These are phyloP conservation scores for Fusarium cyanostomum DNA, from an alignment of 2,329 filamentous ascomycete genomes.

Conservation along the genomic window DNA sequence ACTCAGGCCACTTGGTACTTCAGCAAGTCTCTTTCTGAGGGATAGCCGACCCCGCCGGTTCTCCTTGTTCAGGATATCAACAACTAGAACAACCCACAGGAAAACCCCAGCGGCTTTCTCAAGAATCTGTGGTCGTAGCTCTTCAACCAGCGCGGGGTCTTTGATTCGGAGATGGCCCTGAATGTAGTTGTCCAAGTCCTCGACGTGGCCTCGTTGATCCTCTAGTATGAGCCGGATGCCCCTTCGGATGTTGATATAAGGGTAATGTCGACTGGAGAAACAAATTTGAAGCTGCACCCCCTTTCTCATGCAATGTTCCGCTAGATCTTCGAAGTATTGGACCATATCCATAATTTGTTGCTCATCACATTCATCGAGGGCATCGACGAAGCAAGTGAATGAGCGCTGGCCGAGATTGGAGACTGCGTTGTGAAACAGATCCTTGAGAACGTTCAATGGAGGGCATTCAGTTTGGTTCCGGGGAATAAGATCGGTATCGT, in stretches of 20 bases:
- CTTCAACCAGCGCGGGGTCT: fast-evolving
- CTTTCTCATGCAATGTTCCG: constrained; percentile 34
- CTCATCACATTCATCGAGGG: constrained; percentile 60
- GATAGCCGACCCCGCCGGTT: constrained; percentile 38
- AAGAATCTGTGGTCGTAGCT: constrained; percentile 39
- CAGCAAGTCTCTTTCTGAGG: constrained; percentile 43
- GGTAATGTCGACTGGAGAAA: constrained; percentile 60
- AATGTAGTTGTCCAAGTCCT: constrained; percentile 42
- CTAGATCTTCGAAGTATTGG: constrained; percentile 51
- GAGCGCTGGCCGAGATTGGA: fast-evolving
- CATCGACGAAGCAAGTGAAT: constrained; percentile 49
- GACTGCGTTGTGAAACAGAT: neutral
- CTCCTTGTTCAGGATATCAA: constrained; percentile 51
- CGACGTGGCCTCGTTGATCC: constrained; percentile 31
- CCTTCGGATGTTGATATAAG: constrained; percentile 48
- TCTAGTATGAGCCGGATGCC: constrained; percentile 44
- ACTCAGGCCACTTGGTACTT: constrained; percentile 52
- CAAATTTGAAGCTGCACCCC: constrained; percentile 47
- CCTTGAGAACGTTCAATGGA: neutral
- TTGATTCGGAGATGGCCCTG: constrained; percentile 7
- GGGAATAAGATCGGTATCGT: constrained; percentile 1
- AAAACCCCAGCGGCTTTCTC: constrained; percentile 55
- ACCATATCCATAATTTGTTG: constrained; percentile 54
- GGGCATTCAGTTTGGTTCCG: neutral
- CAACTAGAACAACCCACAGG: constrained; percentile 54